Percentiles rank a stretch among this genome's conserved stretches.
Conservation (phyloP, 2,329 filamentous ascomycete genomes). For the Penicillium occitanis region DNA sequence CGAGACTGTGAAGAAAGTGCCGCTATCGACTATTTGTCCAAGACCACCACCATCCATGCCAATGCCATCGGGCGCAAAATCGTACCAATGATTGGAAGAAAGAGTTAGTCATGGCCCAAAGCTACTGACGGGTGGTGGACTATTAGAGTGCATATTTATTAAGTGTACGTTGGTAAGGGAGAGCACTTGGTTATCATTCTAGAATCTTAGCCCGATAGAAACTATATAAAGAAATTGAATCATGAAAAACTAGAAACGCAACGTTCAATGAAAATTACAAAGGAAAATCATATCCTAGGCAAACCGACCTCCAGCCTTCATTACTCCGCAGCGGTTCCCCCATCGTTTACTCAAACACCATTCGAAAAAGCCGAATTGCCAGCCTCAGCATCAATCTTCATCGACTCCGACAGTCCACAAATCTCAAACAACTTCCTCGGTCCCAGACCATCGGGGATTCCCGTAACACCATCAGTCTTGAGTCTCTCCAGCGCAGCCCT, state of each 20-base stretch:
- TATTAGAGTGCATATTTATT: background rate
- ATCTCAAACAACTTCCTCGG: constrained; percentile 46
- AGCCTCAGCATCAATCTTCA: constrained; percentile 42
- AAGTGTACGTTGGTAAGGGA: background rate
- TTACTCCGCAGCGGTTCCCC: background rate
- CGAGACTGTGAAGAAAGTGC: background rate
- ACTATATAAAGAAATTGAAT: background rate
- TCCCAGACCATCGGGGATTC: constrained; percentile 34
- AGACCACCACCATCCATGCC: background rate
- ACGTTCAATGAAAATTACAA: background rate
- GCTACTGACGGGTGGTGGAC: background rate
- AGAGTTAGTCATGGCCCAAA: background rate
- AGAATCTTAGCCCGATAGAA: background rate
- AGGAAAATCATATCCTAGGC: background rate
- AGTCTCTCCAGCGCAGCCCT: constrained; percentile 38
- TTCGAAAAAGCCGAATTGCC: constrained; percentile 35
- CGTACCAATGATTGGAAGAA: background rate
- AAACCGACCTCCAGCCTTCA: background rate
- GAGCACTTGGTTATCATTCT: background rate
- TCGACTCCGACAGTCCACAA: constrained; percentile 44
- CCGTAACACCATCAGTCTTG: constrained; percentile 26
- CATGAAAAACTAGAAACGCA: background rate
- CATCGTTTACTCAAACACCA: constrained; percentile 11
- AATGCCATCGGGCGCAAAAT: no score
- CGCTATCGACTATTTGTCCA: background rate